phyloP scores from a whole-genome alignment of 2,329 filamentous ascomycete genomes.

The Claviceps arundinis region DNA sequence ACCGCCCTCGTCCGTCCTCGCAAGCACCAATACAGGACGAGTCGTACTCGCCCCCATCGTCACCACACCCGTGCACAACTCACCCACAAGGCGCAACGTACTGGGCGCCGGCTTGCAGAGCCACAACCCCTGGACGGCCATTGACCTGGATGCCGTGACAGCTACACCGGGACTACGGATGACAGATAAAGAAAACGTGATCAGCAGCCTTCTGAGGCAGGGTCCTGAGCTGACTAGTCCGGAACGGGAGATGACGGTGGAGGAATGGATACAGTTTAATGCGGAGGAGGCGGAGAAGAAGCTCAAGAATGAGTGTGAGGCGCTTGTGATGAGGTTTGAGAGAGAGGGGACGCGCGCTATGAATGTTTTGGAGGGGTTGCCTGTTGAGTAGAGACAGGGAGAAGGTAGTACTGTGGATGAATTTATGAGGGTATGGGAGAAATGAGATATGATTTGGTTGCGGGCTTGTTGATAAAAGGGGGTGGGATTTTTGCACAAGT shows the following conservation, averaged over 20 bases:
- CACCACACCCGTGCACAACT: slow-evolving; percentile 35
- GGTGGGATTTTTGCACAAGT: no score
- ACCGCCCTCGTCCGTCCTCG: slow-evolving; percentile 53
- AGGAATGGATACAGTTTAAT: slow-evolving; percentile 81
- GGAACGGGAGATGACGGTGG: slow-evolving; percentile 83
- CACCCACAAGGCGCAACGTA: slow-evolving; percentile 49
- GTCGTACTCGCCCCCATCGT: slow-evolving; percentile 32
- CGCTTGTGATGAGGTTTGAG: slow-evolving; percentile 72
- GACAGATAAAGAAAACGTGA: slow-evolving; percentile 39
- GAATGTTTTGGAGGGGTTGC: slow-evolving; percentile 59
- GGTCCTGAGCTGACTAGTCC: slow-evolving; percentile 53
- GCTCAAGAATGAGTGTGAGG: slow-evolving; percentile 69
- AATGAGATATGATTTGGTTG: background rate
- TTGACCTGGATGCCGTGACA: slow-evolving; percentile 66
- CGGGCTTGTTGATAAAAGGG: no score
- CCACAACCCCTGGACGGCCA: slow-evolving; percentile 53
- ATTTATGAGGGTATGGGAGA: background rate
- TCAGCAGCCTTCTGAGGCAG: slow-evolving; percentile 35
- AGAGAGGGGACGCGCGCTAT: slow-evolving; percentile 68
- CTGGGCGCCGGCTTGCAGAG: slow-evolving; percentile 42
- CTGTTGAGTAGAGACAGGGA: slow-evolving; percentile 29
- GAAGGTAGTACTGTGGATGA: background rate
- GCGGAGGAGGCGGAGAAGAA: slow-evolving; percentile 68
- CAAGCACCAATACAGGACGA: slow-evolving; percentile 30
- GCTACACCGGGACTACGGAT: slow-evolving; percentile 26